Conservation (phyloP, 305 asterid genomes). For the Stenogyne calaminthoides region DNA sequence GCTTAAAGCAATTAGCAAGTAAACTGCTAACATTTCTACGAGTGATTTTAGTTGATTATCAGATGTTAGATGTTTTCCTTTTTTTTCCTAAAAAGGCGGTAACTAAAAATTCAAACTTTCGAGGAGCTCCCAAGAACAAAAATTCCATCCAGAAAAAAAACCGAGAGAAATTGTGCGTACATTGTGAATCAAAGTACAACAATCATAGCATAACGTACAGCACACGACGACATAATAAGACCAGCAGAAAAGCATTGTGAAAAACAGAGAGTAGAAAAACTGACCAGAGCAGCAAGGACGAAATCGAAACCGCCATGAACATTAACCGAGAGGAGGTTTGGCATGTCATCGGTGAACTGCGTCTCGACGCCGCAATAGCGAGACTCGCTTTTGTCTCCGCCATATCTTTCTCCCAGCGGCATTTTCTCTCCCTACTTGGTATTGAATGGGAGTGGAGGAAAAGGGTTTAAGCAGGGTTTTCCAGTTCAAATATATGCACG, state of each 20-base stretch:
- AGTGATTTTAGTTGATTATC: not conserved
- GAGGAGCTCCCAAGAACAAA: not conserved
- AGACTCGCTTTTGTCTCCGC: slow-evolving; percentile 78
- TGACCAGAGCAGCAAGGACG: slow-evolving; percentile 73
- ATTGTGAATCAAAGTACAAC: slow-evolving; percentile 16
- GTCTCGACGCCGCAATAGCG: slow-evolving; percentile 93
- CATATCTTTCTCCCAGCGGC: slow-evolving; percentile 85
- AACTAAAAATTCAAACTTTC: not conserved
- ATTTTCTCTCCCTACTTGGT: slow-evolving; percentile 41
- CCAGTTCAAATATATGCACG: slow-evolving; percentile 29
- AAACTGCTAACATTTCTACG: not conserved
- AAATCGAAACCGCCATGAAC: slow-evolving; percentile 84
- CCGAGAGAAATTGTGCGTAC: not conserved
- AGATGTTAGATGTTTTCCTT: not conserved
- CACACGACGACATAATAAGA: not conserved
- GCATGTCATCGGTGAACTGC: slow-evolving; percentile 78
- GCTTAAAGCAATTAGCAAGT: not conserved
- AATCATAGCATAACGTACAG: slow-evolving; percentile 18
- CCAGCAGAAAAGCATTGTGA: not conserved
- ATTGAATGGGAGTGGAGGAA: not conserved
- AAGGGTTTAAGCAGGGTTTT: slow-evolving; percentile 41
- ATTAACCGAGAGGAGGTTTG: slow-evolving; percentile 65
- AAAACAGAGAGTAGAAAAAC: slow-evolving; percentile 21
- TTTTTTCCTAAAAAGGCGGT: not conserved
- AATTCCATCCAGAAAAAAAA: not conserved